Conservation (phyloP, 129 eudicot genomes). For the Ambrosia trifida region DNA sequence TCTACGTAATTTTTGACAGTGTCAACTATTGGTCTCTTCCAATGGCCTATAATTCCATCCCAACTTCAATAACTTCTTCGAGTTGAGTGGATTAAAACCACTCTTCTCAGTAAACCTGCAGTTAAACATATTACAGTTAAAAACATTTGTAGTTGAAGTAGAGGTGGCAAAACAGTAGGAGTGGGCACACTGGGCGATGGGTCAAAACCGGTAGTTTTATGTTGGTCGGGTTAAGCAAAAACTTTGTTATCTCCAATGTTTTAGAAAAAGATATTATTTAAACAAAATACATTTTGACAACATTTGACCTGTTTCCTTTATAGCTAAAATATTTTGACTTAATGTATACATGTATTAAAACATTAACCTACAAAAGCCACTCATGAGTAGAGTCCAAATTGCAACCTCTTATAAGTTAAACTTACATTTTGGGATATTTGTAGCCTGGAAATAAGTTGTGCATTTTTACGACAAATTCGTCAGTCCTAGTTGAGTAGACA, state of each 20-base stretch:
- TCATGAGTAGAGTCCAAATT: background rate
- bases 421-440: constrained; percentile 46
- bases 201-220: background rate
- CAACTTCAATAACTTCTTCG: constrained; percentile 34
- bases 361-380: background rate
- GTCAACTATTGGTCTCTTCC: constrained; percentile 36
- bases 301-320: too few relatives aligned
- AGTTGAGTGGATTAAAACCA: constrained; percentile 17
- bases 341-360: background rate
- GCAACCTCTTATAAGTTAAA: background rate
- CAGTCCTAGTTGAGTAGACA: constrained; percentile 8
- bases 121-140: background rate
- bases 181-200: too few relatives aligned
- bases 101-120: constrained; percentile 35
- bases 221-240: background rate
- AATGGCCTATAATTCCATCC: constrained; percentile 48
- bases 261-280: background rate
- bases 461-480: constrained; percentile 36
- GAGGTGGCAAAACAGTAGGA: too few relatives aligned
- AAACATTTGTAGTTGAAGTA: too few relatives aligned
- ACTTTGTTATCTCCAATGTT: background rate
- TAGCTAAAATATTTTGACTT: background rate
- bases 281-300: too few relatives aligned
- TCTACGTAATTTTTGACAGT: constrained; percentile 34
- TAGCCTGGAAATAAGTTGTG: constrained; percentile 39